Evolutionary conservation across 1,139 yeast genomes (phyloP).

Genomic region (Diutina scorzettiae): DNA sequence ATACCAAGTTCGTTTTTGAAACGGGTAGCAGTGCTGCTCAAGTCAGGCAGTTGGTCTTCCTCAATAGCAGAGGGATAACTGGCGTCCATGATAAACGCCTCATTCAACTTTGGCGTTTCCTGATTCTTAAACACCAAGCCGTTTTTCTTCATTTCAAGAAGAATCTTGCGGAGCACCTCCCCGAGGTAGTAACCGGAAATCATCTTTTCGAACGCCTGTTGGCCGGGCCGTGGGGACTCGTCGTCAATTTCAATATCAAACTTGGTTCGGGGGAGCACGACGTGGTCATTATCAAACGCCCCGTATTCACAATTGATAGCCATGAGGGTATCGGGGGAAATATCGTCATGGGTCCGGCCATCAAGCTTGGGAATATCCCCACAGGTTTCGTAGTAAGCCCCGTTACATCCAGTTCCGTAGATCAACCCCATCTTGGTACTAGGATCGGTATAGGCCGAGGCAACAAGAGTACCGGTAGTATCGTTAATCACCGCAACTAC

Average conservation of each 20-base stretch:
- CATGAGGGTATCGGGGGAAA: conserved; percentile 59
- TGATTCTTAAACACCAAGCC: conserved; percentile 60
- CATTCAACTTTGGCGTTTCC: conserved; percentile 44
- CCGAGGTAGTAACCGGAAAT: conserved; percentile 95
- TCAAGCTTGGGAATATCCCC: conserved; percentile 71
- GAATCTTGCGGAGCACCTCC: conserved; percentile 72
- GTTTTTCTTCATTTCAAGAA: conserved; percentile 56
- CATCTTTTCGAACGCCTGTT: conserved; percentile 95
- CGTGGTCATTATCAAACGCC: conserved; percentile 87
- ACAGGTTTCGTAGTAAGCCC: conserved; percentile 82
- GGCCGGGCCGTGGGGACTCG: conserved; percentile 92
- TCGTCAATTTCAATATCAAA: conserved; percentile 73
- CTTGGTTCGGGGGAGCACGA: conserved; percentile 76
- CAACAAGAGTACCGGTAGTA: conserved; percentile 94
- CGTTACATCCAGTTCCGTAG: conserved; percentile 97
- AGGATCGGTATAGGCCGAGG: conserved; percentile 85
- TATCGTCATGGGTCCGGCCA: conserved; percentile 56
- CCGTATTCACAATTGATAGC: conserved; percentile 99
- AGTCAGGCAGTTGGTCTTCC: conserved; percentile 81
- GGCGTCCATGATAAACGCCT: conserved; percentile 71
- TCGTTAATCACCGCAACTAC: conserved; percentile 93
- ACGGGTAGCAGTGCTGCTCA: conserved; percentile 60
- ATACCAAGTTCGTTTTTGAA: conserved; percentile 50
- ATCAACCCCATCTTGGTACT: conserved; percentile 89
- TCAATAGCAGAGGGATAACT: conserved; percentile 81